phyloP scores from a whole-genome alignment of 805 yeast genomes.

The Kodamaea hsintzibuensis region DNA sequence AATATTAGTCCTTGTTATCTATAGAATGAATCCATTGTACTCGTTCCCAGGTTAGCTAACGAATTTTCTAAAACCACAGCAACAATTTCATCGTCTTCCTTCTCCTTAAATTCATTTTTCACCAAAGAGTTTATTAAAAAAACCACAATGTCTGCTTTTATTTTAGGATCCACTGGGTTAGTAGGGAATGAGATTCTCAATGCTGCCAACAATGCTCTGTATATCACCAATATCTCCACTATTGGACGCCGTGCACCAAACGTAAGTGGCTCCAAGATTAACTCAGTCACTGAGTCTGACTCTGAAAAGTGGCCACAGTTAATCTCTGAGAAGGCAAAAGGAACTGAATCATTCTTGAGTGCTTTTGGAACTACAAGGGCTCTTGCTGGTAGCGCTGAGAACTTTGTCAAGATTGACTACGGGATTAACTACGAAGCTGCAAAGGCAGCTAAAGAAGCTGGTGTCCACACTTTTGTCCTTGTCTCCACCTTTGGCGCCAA shows the following conservation, averaged over 20 bases:
- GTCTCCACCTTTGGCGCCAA: slow-evolving; percentile 70
- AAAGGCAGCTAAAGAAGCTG: slow-evolving; percentile 68
- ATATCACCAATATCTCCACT: slow-evolving; percentile 45
- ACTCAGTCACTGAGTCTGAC: slow-evolving; percentile 46
- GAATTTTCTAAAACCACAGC: neutral
- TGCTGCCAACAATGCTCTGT: slow-evolving; percentile 37
- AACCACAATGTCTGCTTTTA: slow-evolving; percentile 13
- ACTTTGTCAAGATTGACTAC: slow-evolving; percentile 70
- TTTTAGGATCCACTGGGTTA: slow-evolving; percentile 77
- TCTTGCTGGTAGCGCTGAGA: slow-evolving; percentile 70
- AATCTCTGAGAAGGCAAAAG: slow-evolving; percentile 32
- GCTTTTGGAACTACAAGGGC: slow-evolving; percentile 77
- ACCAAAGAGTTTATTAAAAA: neutral
- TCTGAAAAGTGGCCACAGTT: slow-evolving; percentile 50
- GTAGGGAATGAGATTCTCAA: slow-evolving; percentile 63
- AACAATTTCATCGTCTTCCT: neutral
- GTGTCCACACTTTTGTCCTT: slow-evolving; percentile 66
- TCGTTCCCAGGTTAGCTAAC: no score
- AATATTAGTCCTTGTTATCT: no score
- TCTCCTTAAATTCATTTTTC: neutral
- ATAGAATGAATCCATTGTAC: no score
- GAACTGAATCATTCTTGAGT: slow-evolving; percentile 51
- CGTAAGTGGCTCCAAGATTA: slow-evolving; percentile 31
- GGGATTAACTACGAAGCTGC: slow-evolving; percentile 72
- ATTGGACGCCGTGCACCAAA: slow-evolving; percentile 51